Base-by-base conservation (phyloP, 1,284 basidiomycete species). In the Clitocybe nebularis region DNA sequence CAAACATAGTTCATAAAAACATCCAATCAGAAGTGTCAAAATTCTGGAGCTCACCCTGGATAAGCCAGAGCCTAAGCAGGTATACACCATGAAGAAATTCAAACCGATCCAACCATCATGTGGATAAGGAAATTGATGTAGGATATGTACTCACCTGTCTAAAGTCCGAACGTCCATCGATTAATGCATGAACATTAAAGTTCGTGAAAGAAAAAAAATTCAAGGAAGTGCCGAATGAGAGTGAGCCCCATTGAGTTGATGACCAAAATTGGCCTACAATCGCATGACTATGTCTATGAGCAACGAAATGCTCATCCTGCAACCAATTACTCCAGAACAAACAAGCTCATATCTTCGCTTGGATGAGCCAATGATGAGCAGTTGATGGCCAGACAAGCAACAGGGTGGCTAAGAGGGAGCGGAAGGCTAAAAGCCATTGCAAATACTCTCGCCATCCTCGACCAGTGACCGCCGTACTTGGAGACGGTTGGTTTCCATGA, bases 41-140 rank as follows among this genome's bases (percentile, higher is more conserved):
- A 54, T 75, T 77, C 59, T 84, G 85, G 81, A 85, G 86, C 85
- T 66, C 71, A 63, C 76, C 81, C 79, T 57, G 57, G 48, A 26
- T 51, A 49, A 26, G 43, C 50, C 48, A 40, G 28, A 49, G 50
- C 46, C 47, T 45, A 57, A 50, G 58, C 29, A 68, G 74, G 79
- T 81, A 82, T 84, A 67, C 82, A 81, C 85, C 85, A 70, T 87
- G 85, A 89, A 89, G 85, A 89, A 88, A 89, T 88, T 86, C 85
- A 81, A 66, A 66, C 62, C 52, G 54, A 55, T 61, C 53, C 46
- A 63, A 60, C 50, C 81, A 83, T 83, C 81, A 83, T 71, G 42
- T 22, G 38, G 36, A 37, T 33, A 21, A 53, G 42, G 34, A 25
- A 28, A 45, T n/a, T n/a, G n/a, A n/a, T n/a, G n/a, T n/a, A 46